Percentiles rank a stretch among this genome's conserved stretches.
Evolutionary conservation across 1,139 yeast species (phyloP).

Genomic region (Yamadazyma triangularis): DNA sequence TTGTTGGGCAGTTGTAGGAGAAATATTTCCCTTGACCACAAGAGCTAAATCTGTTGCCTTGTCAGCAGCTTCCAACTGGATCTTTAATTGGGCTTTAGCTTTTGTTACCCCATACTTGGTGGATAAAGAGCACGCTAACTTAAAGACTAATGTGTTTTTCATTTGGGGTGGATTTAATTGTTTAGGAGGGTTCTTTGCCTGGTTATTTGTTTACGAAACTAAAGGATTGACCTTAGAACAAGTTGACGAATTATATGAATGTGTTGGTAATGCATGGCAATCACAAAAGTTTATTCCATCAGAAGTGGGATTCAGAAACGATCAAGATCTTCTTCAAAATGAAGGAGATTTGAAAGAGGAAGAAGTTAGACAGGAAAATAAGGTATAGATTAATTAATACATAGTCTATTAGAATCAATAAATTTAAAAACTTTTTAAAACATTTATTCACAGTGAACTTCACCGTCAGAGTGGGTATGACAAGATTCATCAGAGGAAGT

Average conservation of each 20-base stretch:
- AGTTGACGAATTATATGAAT: constrained; percentile 63
- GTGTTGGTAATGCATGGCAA: constrained; percentile 29
- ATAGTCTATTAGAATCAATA: background rate
- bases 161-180: constrained; percentile 69
- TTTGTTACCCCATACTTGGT: constrained; percentile 73
- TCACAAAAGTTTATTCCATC: constrained; percentile 28
- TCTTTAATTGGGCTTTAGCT: constrained; percentile 73
- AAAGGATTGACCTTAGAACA: constrained; percentile 65
- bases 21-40: constrained; percentile 73
- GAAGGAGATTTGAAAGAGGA: too few species aligned
- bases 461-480: constrained; percentile 18
- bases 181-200: constrained; percentile 51
- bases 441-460: constrained; percentile 16
- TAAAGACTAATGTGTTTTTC: constrained; percentile 36
- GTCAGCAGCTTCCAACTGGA: constrained; percentile 74
- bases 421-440: background rate
- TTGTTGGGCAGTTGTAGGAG: constrained; percentile 73
- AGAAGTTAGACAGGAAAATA: constrained; percentile 5
- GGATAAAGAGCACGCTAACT: constrained; percentile 60
- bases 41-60: constrained; percentile 78
- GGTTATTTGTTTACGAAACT: constrained; percentile 58
- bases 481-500: too few species aligned
- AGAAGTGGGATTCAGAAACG: constrained; percentile 31
- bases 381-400: too few species aligned
- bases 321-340: too few species aligned